Percentiles rank a stretch among this genome's conserved stretches.
Evolutionary conservation across 306 rosid species (phyloP).

Genomic region (Geum urbanum): DNA sequence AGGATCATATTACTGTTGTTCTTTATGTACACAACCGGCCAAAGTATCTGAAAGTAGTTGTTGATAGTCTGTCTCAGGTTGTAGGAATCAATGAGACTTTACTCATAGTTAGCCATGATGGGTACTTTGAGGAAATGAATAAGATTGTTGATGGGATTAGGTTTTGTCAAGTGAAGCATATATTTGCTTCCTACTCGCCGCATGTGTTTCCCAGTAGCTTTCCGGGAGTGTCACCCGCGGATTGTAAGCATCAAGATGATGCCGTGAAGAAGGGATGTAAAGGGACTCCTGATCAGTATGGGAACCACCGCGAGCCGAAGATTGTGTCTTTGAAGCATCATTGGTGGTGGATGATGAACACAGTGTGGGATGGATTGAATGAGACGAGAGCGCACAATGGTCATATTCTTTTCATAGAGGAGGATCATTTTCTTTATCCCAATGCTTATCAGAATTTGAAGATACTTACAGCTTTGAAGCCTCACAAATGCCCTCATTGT

Average conservation of each 20-base stretch:
- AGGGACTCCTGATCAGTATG: conserved; percentile 90
- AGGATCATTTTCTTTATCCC: conserved; percentile 84
- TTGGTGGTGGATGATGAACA: conserved; percentile 99
- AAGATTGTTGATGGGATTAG: conserved; percentile 56
- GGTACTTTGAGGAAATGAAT: conserved; percentile 78
- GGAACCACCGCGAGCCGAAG: conserved; percentile 75
- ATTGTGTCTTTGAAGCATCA: conserved; percentile 95
- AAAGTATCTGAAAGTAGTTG: conserved; percentile 66
- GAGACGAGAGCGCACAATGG: conserved; percentile 59
- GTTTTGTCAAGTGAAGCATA: conserved; percentile 89
- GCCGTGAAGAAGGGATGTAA: conserved; percentile 34
- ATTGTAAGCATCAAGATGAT: conserved; percentile 67
- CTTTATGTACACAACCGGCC: conserved; percentile 91
- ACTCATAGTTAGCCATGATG: conserved; percentile 90
- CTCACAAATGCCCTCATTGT: conserved; percentile 72
- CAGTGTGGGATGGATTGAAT: conserved; percentile 78
- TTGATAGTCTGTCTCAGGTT: conserved; percentile 73
- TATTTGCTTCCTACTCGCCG: conserved; percentile 85
- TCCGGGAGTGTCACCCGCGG: conserved; percentile 68
- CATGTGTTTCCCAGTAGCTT: conserved; percentile 64
- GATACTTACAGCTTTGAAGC: conserved; percentile 57
- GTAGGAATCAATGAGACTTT: conserved; percentile 82
- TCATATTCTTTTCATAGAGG: conserved; percentile 89
- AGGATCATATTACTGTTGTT: conserved; percentile 64
- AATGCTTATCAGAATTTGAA: conserved; percentile 86